Conservation (phyloP, 83 land plant species). For the Diphasiastrum complanatum region DNA sequence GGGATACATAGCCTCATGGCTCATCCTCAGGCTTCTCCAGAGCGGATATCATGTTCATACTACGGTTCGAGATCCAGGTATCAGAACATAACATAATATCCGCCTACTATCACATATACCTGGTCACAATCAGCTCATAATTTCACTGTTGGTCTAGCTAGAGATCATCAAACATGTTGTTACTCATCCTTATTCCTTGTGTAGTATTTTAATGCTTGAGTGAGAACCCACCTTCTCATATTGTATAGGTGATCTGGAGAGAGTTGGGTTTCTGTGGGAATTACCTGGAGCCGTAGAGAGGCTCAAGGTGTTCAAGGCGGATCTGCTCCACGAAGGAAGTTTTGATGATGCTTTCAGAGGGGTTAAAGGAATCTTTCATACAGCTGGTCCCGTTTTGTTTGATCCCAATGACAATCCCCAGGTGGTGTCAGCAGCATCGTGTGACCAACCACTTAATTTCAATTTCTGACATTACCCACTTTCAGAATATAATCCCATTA, state of each 20-base stretch:
- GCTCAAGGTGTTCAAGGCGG: conserved; percentile 64
- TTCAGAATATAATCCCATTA: not conserved
- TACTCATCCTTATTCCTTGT: not conserved
- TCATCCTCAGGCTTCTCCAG: conserved; percentile 46
- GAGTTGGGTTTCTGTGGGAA: conserved; percentile 56
- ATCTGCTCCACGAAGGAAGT: conserved; percentile 63
- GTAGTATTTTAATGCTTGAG: not conserved
- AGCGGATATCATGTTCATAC: conserved; percentile 57
- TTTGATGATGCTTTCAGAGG: conserved; percentile 77
- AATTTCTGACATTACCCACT: not conserved
- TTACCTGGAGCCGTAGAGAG: conserved; percentile 77
- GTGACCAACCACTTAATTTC: not conserved
- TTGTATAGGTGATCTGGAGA: conserved; percentile 43
- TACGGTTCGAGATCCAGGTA: conserved; percentile 69
- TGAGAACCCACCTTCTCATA: not conserved
- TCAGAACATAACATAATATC: not conserved
- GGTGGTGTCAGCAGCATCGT: conserved; percentile 30
- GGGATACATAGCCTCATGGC: conserved; percentile 70
- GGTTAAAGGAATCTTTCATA: conserved; percentile 77
- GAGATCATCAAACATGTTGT: not conserved
- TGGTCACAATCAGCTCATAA: not conserved
- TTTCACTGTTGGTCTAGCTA: not conserved
- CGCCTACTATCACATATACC: not conserved
- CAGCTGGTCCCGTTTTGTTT: conserved; percentile 77
- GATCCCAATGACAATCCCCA: conserved; percentile 25